Conservation (phyloP, 495 filamentous ascomycete genomes). For the Podospora fimiseda region DNA sequence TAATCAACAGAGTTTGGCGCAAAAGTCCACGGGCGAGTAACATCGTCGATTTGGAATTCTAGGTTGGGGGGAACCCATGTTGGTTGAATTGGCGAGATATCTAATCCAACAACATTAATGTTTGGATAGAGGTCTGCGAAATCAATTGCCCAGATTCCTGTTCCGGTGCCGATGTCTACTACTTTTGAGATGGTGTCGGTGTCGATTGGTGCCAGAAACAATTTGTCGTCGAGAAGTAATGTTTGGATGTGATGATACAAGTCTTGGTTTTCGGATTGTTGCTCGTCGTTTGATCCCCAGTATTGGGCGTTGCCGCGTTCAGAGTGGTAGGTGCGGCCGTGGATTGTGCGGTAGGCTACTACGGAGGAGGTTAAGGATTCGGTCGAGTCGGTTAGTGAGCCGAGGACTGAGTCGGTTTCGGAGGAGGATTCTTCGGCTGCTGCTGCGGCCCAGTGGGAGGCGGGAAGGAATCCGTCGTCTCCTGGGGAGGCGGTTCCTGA, state of each 20-base stretch:
- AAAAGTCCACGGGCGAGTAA: conserved; percentile 49
- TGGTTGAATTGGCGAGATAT: conserved; percentile 55
- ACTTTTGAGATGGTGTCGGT: conserved; percentile 36
- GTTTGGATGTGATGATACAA: conserved; percentile 36
- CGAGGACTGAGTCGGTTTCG: not conserved
- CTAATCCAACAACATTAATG: conserved; percentile 53
- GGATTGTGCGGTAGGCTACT: conserved; percentile 35
- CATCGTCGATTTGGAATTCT: conserved; percentile 52
- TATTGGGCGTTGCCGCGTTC: conserved; percentile 22
- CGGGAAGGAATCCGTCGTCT: not conserved
- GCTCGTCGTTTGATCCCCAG: conserved; percentile 37
- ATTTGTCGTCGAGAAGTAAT: conserved; percentile 45
- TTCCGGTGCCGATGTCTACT: conserved; percentile 61
- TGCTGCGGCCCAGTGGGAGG: not conserved
- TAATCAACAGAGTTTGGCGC: conserved; percentile 52
- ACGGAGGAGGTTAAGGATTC: conserved; percentile 40
- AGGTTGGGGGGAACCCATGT: conserved; percentile 45
- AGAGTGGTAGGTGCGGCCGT: conserved; percentile 36
- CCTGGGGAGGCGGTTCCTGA: too few relatives aligned
- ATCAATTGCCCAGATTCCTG: conserved; percentile 40
- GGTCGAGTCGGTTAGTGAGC: conserved; percentile 21
- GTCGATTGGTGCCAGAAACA: conserved; percentile 51
- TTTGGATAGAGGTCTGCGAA: conserved; percentile 46
- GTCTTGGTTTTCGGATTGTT: conserved; percentile 34
- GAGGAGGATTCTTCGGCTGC: not conserved